These are phyloP conservation scores for Globisporangium viniferum DNA, from an alignment of 352 stramenopile genomes.

Conservation along the genomic window DNA sequence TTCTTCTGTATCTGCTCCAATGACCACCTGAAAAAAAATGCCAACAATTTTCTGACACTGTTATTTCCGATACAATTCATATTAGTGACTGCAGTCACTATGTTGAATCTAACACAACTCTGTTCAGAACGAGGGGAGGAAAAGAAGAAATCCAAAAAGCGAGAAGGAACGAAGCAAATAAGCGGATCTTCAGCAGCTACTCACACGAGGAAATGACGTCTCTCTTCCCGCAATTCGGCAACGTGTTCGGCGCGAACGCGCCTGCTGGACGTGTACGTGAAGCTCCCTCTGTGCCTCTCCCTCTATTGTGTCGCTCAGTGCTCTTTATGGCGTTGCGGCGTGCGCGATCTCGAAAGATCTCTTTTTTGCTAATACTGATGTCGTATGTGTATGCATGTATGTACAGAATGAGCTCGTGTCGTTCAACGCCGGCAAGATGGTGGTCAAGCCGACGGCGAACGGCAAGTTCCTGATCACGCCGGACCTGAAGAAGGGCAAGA, in stretches of 20 bases:
- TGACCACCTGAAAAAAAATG: not conserved
- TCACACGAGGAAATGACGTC: constrained; percentile 27
- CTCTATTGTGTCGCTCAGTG: not conserved
- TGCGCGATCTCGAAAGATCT: constrained; percentile 7
- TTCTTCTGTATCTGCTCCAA: not conserved
- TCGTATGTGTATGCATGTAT: not conserved
- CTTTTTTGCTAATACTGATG: constrained; percentile 3
- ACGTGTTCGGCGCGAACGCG: constrained; percentile 68
- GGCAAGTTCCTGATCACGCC: constrained; percentile 88
- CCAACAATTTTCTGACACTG: not conserved
- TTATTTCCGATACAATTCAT: too few species aligned
- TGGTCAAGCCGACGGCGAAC: constrained; percentile 56
- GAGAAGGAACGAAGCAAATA: constrained; percentile 7
- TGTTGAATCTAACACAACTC: not conserved
- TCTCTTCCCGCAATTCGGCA: constrained; percentile 80
- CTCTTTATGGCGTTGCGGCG: not conserved
- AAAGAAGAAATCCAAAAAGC: constrained; percentile 11
- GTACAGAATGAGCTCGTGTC: constrained; percentile 80
- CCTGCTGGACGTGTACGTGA: constrained; percentile 34
- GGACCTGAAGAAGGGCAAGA: constrained; percentile 89
- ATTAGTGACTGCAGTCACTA: too few species aligned
- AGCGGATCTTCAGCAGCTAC: constrained; percentile 6
- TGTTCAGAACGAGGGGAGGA: not conserved
- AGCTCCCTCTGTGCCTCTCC: not conserved
- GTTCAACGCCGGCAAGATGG: constrained; percentile 93